Percentiles rank a stretch among this genome's conserved stretches.
These are phyloP conservation scores for Bipolaris sorokiniana DNA, from an alignment of 2,329 filamentous ascomycete species.

Conservation along the genomic window DNA sequence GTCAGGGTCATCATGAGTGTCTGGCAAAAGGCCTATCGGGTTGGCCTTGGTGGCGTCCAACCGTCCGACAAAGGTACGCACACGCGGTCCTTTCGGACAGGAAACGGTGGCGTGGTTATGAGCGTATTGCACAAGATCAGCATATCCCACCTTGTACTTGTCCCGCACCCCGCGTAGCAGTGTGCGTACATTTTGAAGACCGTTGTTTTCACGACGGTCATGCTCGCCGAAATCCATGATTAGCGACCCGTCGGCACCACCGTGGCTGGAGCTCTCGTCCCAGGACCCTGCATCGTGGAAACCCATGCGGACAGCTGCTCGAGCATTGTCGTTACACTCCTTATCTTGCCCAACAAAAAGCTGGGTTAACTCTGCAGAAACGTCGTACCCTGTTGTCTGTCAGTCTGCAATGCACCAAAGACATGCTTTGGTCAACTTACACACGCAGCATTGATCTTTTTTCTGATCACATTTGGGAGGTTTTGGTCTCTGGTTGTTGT, in stretches of 20 bases:
- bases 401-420: slow-evolving; percentile 6
- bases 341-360: slow-evolving; percentile 32
- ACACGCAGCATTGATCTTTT: slow-evolving; percentile 39
- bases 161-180: slow-evolving; percentile 49
- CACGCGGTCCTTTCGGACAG: slow-evolving; percentile 60
- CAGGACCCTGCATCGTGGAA: slow-evolving; percentile 47
- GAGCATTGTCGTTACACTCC: slow-evolving; percentile 45
- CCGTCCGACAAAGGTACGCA: slow-evolving; percentile 59
- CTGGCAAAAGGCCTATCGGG: slow-evolving; percentile 56
- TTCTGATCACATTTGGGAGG: slow-evolving; percentile 28
- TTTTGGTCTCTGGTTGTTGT: slow-evolving; percentile 28
- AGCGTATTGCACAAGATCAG: slow-evolving; percentile 62
- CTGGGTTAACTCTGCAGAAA: slow-evolving; percentile 38
- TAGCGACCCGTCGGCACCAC: slow-evolving; percentile 53
- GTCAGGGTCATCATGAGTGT: slow-evolving; percentile 50
- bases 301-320: slow-evolving; percentile 43
- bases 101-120: slow-evolving; percentile 55
- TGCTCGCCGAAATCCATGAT: slow-evolving; percentile 49
- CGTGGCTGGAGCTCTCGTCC: slow-evolving; percentile 44
- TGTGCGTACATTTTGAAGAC: slow-evolving; percentile 52
- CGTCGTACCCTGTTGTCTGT: slow-evolving; percentile 34
- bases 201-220: slow-evolving; percentile 51
- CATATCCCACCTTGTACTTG: slow-evolving; percentile 56
- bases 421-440: slow-evolving; percentile 22
- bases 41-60: slow-evolving; percentile 52